phyloP scores from a whole-genome alignment of 2,329 filamentous ascomycete species.

The Aureobasidium pullulans region DNA sequence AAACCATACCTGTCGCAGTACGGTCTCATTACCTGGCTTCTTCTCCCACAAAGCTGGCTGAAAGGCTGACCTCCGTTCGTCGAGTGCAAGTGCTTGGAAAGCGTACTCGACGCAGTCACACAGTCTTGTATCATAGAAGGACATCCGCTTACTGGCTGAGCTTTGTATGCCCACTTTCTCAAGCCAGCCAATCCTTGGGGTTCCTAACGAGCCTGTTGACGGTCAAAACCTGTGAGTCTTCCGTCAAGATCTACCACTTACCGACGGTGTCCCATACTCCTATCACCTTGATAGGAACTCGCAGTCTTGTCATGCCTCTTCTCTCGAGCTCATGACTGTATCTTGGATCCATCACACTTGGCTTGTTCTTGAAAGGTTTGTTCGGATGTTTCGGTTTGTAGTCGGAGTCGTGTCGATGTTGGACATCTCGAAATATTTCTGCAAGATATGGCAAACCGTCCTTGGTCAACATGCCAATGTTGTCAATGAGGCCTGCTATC shows the following conservation, averaged over 20 bases:
- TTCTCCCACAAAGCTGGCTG: constrained; percentile 37
- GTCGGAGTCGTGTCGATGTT: constrained; percentile 35
- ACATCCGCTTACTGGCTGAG: constrained; percentile 25
- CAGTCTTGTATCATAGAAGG: constrained; percentile 43
- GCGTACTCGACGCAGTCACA: constrained; percentile 34
- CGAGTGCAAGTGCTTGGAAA: constrained; percentile 39
- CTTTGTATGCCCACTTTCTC: constrained; percentile 28
- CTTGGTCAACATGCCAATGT: constrained; percentile 42
- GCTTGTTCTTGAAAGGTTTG: constrained; percentile 41
- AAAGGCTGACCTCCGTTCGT: constrained; percentile 36
- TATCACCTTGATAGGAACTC: constrained; percentile 34
- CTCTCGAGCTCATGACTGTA: constrained; percentile 35
- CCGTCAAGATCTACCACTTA: neutral
- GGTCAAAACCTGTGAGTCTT: neutral
- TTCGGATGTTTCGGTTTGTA: constrained; percentile 40
- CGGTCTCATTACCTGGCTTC: constrained; percentile 35
- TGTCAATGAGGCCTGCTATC: constrained; percentile 38
- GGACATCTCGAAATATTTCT: constrained; percentile 41
- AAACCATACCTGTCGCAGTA: constrained; percentile 42
- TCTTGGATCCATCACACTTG: constrained; percentile 34
- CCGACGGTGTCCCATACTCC: constrained; percentile 41
- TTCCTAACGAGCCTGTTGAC: constrained; percentile 30
- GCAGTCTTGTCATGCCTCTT: constrained; percentile 27
- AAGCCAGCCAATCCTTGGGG: constrained; percentile 38
- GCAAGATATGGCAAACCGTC: constrained; percentile 38